Evolutionary conservation across 306 rosid genomes (phyloP).

Genomic region (Lathyrus oleraceus): DNA sequence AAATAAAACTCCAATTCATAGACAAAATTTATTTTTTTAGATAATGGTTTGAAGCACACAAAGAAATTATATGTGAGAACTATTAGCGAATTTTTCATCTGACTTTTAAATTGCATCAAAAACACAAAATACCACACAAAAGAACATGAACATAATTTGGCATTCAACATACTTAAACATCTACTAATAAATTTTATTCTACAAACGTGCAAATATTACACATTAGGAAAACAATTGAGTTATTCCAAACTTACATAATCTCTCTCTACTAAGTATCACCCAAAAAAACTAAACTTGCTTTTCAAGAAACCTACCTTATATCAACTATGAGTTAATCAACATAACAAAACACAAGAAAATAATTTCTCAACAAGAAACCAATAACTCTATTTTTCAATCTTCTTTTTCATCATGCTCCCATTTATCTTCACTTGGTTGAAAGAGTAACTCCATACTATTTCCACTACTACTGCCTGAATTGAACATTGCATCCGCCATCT

Average conservation of each 20-base stretch:
- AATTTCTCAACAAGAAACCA: neutral
- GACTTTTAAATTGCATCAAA: no score
- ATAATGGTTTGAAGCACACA: no score
- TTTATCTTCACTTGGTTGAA: conserved; percentile 40
- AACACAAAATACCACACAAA: neutral
- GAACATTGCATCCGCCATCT: conserved; percentile 71
- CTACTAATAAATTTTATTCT: neutral
- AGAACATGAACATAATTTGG: neutral
- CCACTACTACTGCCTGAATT: conserved; percentile 58
- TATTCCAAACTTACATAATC: neutral
- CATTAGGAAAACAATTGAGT: neutral
- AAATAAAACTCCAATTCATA: no score
- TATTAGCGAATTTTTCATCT: no score
- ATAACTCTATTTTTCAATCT: conserved; percentile 3
- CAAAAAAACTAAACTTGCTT: neutral
- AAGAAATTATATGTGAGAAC: no score
- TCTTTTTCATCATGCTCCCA: conserved; percentile 48
- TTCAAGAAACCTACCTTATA: neutral
- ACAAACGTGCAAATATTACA: neutral
- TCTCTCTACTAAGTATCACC: neutral
- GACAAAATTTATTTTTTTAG: no score
- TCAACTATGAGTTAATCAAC: neutral
- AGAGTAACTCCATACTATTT: conserved; percentile 62
- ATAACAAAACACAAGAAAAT: neutral
- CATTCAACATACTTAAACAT: neutral